Conservation (phyloP, 371 early-diverging fungal genomes). For the Cokeromyces recurvatus region DNA sequence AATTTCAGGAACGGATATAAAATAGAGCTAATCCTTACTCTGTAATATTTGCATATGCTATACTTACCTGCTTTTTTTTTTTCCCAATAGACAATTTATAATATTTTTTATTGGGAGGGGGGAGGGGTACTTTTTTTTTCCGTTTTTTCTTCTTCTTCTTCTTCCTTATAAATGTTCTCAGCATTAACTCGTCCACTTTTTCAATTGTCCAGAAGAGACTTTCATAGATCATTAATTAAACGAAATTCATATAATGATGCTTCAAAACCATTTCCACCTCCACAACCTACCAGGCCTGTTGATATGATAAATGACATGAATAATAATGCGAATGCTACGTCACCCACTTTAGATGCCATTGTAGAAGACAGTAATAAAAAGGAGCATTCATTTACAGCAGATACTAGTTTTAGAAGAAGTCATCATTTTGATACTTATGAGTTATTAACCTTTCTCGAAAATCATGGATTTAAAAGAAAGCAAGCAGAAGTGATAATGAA, state of each 20-base stretch:
- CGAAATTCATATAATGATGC: constrained; percentile 22
- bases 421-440: constrained; percentile 67
- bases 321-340: neutral
- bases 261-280: constrained; percentile 36
- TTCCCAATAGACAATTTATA: too few species aligned
- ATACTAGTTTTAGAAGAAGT: constrained; percentile 4
- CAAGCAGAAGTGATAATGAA: constrained; percentile 72
- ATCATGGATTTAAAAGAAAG: constrained; percentile 56
- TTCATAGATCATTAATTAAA: too few species aligned
- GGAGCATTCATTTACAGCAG: neutral
- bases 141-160: too few species aligned
- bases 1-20: too few species aligned
- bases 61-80: too few species aligned
- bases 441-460: constrained; percentile 53
- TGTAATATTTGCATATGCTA: too few species aligned
- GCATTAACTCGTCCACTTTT: too few species aligned
- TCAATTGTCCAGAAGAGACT: too few species aligned
- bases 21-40: too few species aligned
- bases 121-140: too few species aligned
- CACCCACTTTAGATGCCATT: constrained; percentile 15
- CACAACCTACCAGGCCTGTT: constrained; percentile 35
- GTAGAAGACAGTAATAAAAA: constrained; percentile 2
- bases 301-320: neutral
- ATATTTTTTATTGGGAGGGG: too few species aligned
- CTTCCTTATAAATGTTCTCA: too few species aligned